These are phyloP conservation scores for Pythium graminicola DNA, from an alignment of 352 stramenopile species.

Conservation along the genomic window DNA sequence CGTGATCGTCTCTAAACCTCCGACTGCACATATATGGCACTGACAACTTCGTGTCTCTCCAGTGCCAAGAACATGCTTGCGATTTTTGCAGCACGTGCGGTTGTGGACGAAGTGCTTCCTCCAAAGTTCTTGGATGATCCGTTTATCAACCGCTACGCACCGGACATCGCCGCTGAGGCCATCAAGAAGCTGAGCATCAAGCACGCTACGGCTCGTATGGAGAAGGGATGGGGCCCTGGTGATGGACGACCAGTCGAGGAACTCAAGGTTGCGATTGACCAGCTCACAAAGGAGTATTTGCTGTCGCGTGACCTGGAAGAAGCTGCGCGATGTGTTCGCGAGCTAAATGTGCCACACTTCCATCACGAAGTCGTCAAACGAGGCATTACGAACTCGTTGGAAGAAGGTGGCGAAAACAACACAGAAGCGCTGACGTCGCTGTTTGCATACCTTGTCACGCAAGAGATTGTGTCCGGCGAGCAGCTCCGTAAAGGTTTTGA, in stretches of 20 bases:
- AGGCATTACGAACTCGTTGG: slow-evolving; percentile 43
- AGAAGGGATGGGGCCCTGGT: slow-evolving; percentile 96
- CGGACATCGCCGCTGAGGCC: slow-evolving; percentile 93
- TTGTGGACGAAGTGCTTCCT: slow-evolving; percentile 98
- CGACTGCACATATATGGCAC: no score
- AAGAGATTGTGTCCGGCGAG: slow-evolving; percentile 36
- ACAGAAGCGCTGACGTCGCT: slow-evolving; percentile 37
- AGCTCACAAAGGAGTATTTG: slow-evolving; percentile 96
- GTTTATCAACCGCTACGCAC: slow-evolving; percentile 91
- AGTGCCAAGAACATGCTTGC: slow-evolving; percentile 88
- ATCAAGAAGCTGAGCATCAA: slow-evolving; percentile 96
- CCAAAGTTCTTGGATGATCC: slow-evolving; percentile 96
- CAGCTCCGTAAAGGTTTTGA: slow-evolving; percentile 82
- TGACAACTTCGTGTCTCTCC: background rate
- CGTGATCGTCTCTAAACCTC: no score
- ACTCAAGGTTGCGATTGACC: slow-evolving; percentile 91
- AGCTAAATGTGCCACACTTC: slow-evolving; percentile 95
- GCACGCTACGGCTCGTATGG: slow-evolving; percentile 92
- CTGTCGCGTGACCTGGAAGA: slow-evolving; percentile 94
- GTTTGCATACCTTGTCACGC: slow-evolving; percentile 34
- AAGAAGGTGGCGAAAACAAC: slow-evolving; percentile 33
- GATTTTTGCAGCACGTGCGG: slow-evolving; percentile 95
- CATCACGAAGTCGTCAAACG: slow-evolving; percentile 95
- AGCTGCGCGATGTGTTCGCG: slow-evolving; percentile 85
- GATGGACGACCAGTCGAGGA: slow-evolving; percentile 88